These are phyloP conservation scores for Ogataea ganodermae DNA, from an alignment of 805 yeast species.

Conservation along the genomic window DNA sequence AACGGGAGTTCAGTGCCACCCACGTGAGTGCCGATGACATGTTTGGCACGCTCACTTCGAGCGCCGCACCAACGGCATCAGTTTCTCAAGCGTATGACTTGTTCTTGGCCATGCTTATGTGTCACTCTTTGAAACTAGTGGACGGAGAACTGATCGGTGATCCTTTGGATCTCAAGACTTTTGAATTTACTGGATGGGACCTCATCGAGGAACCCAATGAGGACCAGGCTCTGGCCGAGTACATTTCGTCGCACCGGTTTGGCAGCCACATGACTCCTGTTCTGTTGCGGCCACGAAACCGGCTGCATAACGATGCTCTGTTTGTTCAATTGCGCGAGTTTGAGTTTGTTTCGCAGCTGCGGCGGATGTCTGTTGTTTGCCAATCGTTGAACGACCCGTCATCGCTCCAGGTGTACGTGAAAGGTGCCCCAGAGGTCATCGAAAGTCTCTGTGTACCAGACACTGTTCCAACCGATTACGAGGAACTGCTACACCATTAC, in stretches of 20 bases:
- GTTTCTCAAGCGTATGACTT: conserved; percentile 31
- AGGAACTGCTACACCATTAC: conserved; percentile 73
- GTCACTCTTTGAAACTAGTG: conserved; percentile 83
- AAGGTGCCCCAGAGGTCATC: conserved; percentile 98
- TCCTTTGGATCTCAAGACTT: conserved; percentile 92
- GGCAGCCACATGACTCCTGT: conserved; percentile 48
- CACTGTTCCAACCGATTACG: conserved; percentile 73
- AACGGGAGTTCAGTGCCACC: conserved; percentile 28
- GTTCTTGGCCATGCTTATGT: conserved; percentile 60
- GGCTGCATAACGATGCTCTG: conserved; percentile 29
- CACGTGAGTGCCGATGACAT: conserved; percentile 18
- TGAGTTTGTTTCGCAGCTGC: conserved; percentile 81
- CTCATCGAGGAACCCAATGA: conserved; percentile 65
- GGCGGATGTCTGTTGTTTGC: conserved; percentile 88
- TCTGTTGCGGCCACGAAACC: conserved; percentile 46
- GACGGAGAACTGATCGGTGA: conserved; percentile 88
- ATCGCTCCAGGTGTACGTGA: conserved; percentile 58
- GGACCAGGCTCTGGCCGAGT: conserved; percentile 28
- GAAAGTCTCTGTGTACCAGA: conserved; percentile 70
- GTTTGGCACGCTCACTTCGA: conserved; percentile 9
- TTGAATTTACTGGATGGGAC: conserved; percentile 80
- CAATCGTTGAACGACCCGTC: conserved; percentile 41
- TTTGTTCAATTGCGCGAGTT: conserved; percentile 51
- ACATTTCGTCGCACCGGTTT: conserved; percentile 31
- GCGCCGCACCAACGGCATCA: conserved; percentile 2